Conservation (phyloP, 2,329 filamentous ascomycete species). For the Nannizzia gypsea region DNA sequence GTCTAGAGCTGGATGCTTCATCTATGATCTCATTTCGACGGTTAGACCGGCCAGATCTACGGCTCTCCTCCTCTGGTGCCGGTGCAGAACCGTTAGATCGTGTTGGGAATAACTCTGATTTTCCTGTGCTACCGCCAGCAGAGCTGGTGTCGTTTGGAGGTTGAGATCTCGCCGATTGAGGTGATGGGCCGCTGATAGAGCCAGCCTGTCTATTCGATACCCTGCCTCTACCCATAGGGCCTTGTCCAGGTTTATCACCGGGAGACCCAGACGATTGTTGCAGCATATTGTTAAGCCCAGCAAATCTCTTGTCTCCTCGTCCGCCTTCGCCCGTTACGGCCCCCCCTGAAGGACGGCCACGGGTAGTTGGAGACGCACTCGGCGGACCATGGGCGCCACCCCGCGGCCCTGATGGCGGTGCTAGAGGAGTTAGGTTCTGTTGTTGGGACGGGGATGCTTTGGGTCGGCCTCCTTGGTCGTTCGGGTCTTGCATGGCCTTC, state of each 20-base stretch:
- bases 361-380: slow-evolving; percentile 25
- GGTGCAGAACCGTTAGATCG: slow-evolving; percentile 18
- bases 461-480: slow-evolving; percentile 7
- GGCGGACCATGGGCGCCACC: slow-evolving; percentile 25
- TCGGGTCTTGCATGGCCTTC: slow-evolving; percentile 29
- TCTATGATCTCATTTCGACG: slow-evolving; percentile 27
- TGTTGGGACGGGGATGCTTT: slow-evolving; percentile 12
- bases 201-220: slow-evolving; percentile 27
- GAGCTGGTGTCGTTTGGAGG: slow-evolving; percentile 21
- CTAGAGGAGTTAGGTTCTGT: slow-evolving; percentile 18
- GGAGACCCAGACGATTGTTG: slow-evolving; percentile 31
- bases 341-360: slow-evolving; percentile 29
- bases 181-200: slow-evolving; percentile 22
- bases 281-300: slow-evolving; percentile 37
- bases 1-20: slow-evolving; percentile 25
- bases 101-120: slow-evolving; percentile 25
- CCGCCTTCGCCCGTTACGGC: slow-evolving; percentile 28
- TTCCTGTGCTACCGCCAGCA: slow-evolving; percentile 13
- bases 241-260: slow-evolving; percentile 23
- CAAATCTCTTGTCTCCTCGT: slow-evolving; percentile 37
- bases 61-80: slow-evolving; percentile 19
- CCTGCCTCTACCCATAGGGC: slow-evolving; percentile 31
- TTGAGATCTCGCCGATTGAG: slow-evolving; percentile 24
- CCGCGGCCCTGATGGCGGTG: slow-evolving; percentile 33
- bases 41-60: slow-evolving; percentile 19